Base-by-base conservation (phyloP, 192 early-diverging fungal species). In the Entophlyctis luteolus region DNA sequence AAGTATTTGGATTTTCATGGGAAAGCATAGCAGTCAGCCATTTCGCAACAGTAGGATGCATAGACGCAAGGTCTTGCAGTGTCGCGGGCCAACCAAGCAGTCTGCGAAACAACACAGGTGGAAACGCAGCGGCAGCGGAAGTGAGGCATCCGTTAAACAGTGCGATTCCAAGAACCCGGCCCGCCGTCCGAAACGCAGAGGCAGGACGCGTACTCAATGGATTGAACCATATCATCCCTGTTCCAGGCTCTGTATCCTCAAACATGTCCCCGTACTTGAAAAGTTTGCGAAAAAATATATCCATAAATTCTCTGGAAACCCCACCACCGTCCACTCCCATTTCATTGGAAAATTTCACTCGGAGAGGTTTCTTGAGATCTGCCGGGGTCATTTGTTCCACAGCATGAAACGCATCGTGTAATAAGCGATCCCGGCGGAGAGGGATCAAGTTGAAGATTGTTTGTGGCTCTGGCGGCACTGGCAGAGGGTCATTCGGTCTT, bases 231-330 rank as follows among this genome's bases (percentile, higher is more conserved):
- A 67, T 33, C 14, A 31, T 16, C 8, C n/a, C n/a, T 5, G 5
- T 33, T 0, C 12, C 20, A 10, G 5, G 12, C 20, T 67, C 65
- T 25, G 56, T 54, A 31, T 67, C 65, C 22, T 35, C 65, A 56
- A 67, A 67, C 65, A 67, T 58, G 27, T 67, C 65, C n/a, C 33
- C 20, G 25, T 59, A 47, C 45, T 58, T 58, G 29, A 58, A 59
- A 6, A 67, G 23, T 36, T 47, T 45, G 28, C 65, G 31, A 28
- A 55, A 67, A 48, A 67, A 67, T 16, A 67, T 20, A 23, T 45
- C 39, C 53, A 67, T 67, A 67, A 67, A 67, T 54, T 67, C 65
- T 14, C 56, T 37, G 8, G 39, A 47, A 27, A 67, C 54, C 32
- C 65, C 65, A 8, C 65, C 65, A 4, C 56, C 55, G 38, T 67